These are phyloP conservation scores for Terana coerulea DNA, from an alignment of 768 basidiomycete species.

Conservation along the genomic window DNA sequence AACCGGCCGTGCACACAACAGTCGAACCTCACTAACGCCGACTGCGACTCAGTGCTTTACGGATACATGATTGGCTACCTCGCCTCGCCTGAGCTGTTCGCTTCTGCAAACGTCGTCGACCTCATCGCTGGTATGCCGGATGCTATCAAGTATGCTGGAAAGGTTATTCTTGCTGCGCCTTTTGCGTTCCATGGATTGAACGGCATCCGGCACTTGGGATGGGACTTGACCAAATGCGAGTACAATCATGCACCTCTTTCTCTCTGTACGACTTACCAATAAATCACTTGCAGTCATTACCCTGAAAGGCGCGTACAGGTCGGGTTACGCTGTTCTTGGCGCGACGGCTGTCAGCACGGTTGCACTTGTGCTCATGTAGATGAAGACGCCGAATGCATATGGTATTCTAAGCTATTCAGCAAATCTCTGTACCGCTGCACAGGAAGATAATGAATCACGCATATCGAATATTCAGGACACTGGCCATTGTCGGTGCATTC, in stretches of 20 bases:
- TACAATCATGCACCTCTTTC: constrained; percentile 17
- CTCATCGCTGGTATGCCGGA: constrained; percentile 69
- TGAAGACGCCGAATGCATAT: background rate
- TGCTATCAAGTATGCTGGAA: constrained; percentile 70
- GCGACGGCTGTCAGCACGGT: constrained; percentile 73
- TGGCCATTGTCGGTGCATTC: too few species aligned
- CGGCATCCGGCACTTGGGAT: constrained; percentile 84
- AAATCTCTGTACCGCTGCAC: too few species aligned
- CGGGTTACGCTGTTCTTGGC: constrained; percentile 83
- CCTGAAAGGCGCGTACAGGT: constrained; percentile 73
- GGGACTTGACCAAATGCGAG: constrained; percentile 90
- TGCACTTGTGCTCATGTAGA: constrained; percentile 54
- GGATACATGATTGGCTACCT: constrained; percentile 86
- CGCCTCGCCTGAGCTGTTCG: constrained; percentile 74
- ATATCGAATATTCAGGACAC: too few species aligned
- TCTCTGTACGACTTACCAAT: background rate
- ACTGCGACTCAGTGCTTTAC: constrained; percentile 64
- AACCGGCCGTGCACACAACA: background rate
- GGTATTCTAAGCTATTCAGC: too few species aligned
- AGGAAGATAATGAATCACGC: too few species aligned
- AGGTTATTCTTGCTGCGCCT: constrained; percentile 76
- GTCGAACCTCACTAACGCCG: constrained; percentile 6
- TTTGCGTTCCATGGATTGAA: constrained; percentile 92
- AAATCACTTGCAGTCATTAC: constrained; percentile 54
- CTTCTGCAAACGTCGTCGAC: constrained; percentile 74